Conservation (phyloP, 345 rosid species). For the Streptanthus diversifolius region DNA sequence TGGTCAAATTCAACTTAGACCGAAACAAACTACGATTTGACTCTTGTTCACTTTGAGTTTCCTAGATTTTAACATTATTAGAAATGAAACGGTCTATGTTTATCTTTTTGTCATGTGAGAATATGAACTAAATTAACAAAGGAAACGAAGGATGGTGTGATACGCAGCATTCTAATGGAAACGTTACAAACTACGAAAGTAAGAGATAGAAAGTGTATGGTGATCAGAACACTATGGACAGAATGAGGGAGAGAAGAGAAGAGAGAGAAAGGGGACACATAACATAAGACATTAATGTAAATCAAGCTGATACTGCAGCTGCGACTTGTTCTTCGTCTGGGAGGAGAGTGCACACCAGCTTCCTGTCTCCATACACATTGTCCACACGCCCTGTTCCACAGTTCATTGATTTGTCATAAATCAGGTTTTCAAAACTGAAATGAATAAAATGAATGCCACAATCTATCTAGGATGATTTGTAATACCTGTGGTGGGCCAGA, state of each 20-base stretch:
- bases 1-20: too few species aligned
- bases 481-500: conserved; percentile 93
- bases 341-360: conserved; percentile 85
- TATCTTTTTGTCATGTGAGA: too few species aligned
- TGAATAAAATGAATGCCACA: neutral
- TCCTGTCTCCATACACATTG: conserved; percentile 97
- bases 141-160: neutral
- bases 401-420: conserved; percentile 10
- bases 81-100: too few species aligned
- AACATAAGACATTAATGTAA: conserved; percentile 7
- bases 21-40: too few species aligned
- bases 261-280: neutral
- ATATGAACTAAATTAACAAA: neutral
- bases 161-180: neutral
- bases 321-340: conserved; percentile 84
- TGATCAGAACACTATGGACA: conserved; percentile 22
- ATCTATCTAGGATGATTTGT: neutral
- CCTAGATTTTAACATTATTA: too few species aligned
- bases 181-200: conserved; percentile 1
- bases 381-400: conserved; percentile 74
- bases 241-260: conserved; percentile 19
- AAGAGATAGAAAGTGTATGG: conserved; percentile 7
- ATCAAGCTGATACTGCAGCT: conserved; percentile 57
- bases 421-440: conserved; percentile 12
- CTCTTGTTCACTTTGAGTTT: too few species aligned